Conservation (phyloP, 768 basidiomycete species). For the Collybiopsis luxurians region DNA sequence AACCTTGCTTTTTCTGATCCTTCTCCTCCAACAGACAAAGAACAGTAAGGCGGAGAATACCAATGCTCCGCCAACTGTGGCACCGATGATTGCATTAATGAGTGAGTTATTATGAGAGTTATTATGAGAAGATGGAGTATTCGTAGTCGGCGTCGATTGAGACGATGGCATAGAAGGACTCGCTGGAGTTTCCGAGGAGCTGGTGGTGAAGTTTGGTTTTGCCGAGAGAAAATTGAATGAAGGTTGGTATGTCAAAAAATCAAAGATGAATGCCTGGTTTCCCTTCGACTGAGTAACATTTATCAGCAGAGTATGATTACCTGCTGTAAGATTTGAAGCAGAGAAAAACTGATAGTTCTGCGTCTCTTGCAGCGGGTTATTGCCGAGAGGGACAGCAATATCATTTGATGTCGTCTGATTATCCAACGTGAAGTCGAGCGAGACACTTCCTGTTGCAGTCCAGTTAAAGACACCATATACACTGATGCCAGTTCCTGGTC, state of each 20-base stretch:
- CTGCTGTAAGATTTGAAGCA: too few species aligned
- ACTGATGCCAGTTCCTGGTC: not conserved
- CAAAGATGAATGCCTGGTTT: constrained; percentile 3
- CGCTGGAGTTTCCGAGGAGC: not conserved
- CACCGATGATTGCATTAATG: not conserved
- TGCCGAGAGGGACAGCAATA: not conserved
- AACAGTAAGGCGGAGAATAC: too few species aligned
- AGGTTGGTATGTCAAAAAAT: not conserved
- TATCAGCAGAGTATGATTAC: too few species aligned
- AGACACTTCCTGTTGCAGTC: too few species aligned
- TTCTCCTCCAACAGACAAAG: too few species aligned
- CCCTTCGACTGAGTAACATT: not conserved
- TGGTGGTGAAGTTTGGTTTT: constrained; percentile 2
- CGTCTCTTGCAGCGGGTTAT: too few species aligned
- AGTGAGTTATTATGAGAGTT: not conserved
- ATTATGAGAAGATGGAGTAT: not conserved
- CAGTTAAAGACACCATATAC: too few species aligned
- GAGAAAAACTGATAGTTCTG: not conserved
- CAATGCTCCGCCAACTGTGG: not conserved
- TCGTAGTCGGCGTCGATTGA: too few species aligned
- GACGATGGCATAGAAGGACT: too few species aligned
- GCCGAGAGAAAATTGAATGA: not conserved
- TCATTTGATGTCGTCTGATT: not conserved
- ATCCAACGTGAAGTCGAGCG: not conserved
- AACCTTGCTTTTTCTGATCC: too few species aligned